phyloP scores from a whole-genome alignment of 805 yeast genomes.

The Teunomyces pallodes region DNA sequence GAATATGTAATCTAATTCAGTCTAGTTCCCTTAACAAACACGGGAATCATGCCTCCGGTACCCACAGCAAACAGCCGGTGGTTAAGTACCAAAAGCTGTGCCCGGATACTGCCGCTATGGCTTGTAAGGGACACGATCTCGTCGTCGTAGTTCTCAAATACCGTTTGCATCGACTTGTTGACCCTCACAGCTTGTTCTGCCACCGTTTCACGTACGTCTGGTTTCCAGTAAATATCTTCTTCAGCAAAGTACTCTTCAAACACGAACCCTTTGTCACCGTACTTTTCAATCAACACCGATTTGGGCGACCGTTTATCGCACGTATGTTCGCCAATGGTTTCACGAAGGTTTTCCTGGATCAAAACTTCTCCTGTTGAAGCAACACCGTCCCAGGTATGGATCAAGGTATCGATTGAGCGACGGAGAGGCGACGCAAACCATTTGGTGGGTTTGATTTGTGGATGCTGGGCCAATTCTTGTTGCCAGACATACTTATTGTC shows the following conservation, averaged over 20 bases:
- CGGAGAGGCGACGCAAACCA: conserved; percentile 51
- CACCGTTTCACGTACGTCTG: conserved; percentile 38
- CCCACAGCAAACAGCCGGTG: conserved; percentile 49
- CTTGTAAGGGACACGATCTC: conserved; percentile 43
- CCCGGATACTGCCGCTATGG: conserved; percentile 51
- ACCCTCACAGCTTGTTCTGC: conserved; percentile 39
- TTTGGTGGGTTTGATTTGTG: conserved; percentile 30
- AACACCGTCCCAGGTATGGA: conserved; percentile 42
- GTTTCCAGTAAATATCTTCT: conserved; percentile 42
- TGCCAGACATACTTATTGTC: conserved; percentile 43
- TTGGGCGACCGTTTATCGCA: conserved; percentile 47
- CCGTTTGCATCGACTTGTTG: conserved; percentile 35
- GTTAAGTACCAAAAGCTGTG: conserved; percentile 45
- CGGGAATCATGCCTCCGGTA: conserved; percentile 59
- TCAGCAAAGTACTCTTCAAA: conserved; percentile 47
- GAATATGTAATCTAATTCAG: neutral
- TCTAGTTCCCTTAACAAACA: conserved; percentile 42
- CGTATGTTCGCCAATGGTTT: conserved; percentile 48
- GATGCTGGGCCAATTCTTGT: conserved; percentile 28
- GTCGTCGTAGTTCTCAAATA: conserved; percentile 20
- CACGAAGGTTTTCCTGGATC: conserved; percentile 47
- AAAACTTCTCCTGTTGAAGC: conserved; percentile 26
- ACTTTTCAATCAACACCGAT: conserved; percentile 37
- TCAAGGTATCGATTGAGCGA: conserved; percentile 50
- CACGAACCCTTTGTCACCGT: conserved; percentile 31